Conservation (phyloP, 179 eudicot genomes). For the Nepenthes alata region DNA sequence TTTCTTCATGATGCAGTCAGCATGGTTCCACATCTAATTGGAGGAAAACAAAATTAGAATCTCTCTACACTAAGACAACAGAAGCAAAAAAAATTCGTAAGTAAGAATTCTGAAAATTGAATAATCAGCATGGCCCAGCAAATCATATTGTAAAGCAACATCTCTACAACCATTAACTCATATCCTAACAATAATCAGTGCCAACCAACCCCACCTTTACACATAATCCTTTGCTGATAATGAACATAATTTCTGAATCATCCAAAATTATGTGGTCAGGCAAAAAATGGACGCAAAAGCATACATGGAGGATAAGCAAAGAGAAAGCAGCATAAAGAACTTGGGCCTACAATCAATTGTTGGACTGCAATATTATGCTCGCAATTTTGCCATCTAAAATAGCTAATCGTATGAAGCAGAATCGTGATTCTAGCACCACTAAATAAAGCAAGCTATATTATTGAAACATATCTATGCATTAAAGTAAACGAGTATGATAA, state of each 20-base stretch:
- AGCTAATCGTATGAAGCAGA: background rate
- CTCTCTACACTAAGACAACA: background rate
- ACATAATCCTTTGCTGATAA: too few species aligned
- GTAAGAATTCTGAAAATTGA: background rate
- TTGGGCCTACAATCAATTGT: background rate
- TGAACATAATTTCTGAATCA: too few species aligned
- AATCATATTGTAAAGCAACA: background rate
- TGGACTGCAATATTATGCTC: background rate
- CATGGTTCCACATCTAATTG: conserved; percentile 95
- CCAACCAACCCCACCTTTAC: too few species aligned
- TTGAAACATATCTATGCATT: too few species aligned
- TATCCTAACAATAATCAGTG: too few species aligned
- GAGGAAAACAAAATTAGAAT: conserved; percentile 13
- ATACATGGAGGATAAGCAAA: too few species aligned
- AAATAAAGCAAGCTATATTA: too few species aligned
- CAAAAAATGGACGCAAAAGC: too few species aligned
- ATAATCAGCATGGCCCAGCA: background rate
- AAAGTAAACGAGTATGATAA: too few species aligned
- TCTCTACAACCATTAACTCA: too few species aligned
- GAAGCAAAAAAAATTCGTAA: background rate
- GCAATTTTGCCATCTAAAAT: background rate
- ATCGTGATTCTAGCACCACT: too few species aligned
- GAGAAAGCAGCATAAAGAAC: background rate
- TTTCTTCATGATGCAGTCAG: conserved; percentile 68
- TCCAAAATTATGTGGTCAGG: too few species aligned